Percentiles rank a stretch among this genome's conserved stretches.
Conservation (phyloP, 805 yeast genomes). For the Maudiozyma serrabonitensis region DNA sequence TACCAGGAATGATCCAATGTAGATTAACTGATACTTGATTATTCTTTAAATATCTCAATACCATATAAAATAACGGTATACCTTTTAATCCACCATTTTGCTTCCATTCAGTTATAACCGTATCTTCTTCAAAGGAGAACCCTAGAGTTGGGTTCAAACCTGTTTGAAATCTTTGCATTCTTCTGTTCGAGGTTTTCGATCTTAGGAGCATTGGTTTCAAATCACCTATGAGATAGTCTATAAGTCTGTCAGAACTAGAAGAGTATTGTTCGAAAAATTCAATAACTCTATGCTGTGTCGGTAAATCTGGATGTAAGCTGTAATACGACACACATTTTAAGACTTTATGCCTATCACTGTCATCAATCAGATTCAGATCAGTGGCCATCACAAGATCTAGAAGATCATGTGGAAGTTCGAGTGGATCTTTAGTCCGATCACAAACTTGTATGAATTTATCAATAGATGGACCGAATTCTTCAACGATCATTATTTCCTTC, state of each 20-base stretch:
- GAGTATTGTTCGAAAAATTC: neutral
- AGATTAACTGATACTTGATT: constrained; percentile 20
- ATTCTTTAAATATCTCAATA: constrained; percentile 11
- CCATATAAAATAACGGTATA: constrained; percentile 18
- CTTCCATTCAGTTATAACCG: constrained; percentile 14
- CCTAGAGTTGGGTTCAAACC: constrained; percentile 13
- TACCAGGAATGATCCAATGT: constrained; percentile 29
- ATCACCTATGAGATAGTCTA: neutral
- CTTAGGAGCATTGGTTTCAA: constrained; percentile 9
- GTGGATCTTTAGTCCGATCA: neutral
- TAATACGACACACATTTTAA: neutral
- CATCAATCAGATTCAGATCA: neutral
- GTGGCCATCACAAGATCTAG: neutral
- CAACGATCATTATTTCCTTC: neutral
- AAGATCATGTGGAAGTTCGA: neutral
- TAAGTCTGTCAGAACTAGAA: neutral
- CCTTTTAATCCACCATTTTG: constrained; percentile 17
- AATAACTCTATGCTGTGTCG: neutral
- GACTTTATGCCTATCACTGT: neutral
- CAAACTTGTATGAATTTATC: neutral
- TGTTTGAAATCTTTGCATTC: neutral
- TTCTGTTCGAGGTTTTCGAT: neutral
- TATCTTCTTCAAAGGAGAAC: constrained; percentile 14
- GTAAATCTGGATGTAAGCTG: neutral
- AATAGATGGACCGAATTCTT: neutral